Percentiles rank a stretch among this genome's conserved stretches.
phyloP scores from a whole-genome alignment of 2,329 filamentous ascomycete genomes.

The Clarireedia paspali region DNA sequence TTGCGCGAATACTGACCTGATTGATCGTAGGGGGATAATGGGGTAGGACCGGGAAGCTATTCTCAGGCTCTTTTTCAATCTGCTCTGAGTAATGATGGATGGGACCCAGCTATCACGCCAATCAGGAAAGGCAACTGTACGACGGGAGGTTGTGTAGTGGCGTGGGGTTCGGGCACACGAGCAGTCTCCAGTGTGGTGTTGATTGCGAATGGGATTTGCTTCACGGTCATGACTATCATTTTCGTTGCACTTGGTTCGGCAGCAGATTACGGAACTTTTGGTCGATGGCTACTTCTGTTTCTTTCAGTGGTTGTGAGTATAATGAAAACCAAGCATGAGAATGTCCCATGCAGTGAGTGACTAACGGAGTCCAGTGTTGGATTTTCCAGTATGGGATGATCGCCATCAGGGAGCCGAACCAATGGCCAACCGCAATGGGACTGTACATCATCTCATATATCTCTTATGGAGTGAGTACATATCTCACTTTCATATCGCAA shows the following conservation, averaged over 20 bases:
- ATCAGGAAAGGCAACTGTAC: slow-evolving; percentile 20
- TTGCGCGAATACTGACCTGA: neutral
- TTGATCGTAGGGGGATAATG: slow-evolving; percentile 31
- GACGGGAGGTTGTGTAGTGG: slow-evolving; percentile 31
- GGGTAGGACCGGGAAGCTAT: slow-evolving; percentile 35
- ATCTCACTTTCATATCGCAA: neutral
- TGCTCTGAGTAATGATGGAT: slow-evolving; percentile 32
- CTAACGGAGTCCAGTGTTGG: slow-evolving; percentile 27
- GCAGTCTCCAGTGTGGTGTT: slow-evolving; percentile 33
- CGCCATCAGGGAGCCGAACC: slow-evolving; percentile 29
- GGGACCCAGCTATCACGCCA: slow-evolving; percentile 31
- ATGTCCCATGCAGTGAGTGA: neutral
- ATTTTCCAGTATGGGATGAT: slow-evolving; percentile 35
- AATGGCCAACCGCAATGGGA: slow-evolving; percentile 35
- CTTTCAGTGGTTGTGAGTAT: slow-evolving; percentile 29
- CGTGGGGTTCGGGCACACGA: slow-evolving; percentile 32
- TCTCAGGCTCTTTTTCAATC: slow-evolving; percentile 36
- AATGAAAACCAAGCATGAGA: neutral
- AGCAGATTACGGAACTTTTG: slow-evolving; percentile 36
- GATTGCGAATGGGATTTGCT: slow-evolving; percentile 36
- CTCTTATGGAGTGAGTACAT: slow-evolving; percentile 24
- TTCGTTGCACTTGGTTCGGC: slow-evolving; percentile 35
- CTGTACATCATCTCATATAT: slow-evolving; percentile 35
- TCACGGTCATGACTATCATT: slow-evolving; percentile 35
- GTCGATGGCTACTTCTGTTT: slow-evolving; percentile 33